A percentile compares a stretch with the other conserved stretches of the same genome.
Conservation (phyloP, 1,139 yeast species). For the Taphrina sp. region DNA sequence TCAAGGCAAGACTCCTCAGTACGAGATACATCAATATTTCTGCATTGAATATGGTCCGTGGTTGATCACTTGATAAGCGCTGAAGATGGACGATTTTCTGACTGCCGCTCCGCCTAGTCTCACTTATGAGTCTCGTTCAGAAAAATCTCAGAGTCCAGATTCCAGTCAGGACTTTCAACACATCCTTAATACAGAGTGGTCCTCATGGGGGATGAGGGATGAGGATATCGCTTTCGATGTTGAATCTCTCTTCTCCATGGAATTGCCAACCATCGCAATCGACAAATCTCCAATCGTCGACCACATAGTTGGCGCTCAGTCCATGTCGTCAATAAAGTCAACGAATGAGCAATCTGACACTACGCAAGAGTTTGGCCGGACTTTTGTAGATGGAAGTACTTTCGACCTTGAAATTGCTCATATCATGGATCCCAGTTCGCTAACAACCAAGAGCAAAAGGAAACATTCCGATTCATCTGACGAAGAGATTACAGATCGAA, state of each 20-base stretch:
- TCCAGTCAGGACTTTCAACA: constrained; percentile 6
- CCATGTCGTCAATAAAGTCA: not conserved
- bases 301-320: too few species aligned
- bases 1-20: too few species aligned
- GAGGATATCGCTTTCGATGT: not conserved
- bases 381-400: not conserved
- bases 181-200: constrained; percentile 3
- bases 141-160: constrained; percentile 13
- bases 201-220: not conserved
- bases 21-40: too few species aligned
- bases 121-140: constrained; percentile 13
- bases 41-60: too few species aligned
- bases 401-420: too few species aligned
- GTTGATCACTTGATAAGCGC: too few species aligned
- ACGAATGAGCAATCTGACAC: too few species aligned
- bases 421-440: not conserved
- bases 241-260: not conserved
- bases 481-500: not conserved
- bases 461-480: constrained; percentile 3
- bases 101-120: constrained; percentile 1
- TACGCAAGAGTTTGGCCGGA: not conserved
- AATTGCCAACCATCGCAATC: not conserved
- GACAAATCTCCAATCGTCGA: not conserved
- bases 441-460: not conserved
- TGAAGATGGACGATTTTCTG: constrained; percentile 8